Percentiles rank a stretch among this genome's conserved stretches.
phyloP scores from a whole-genome alignment of 768 basidiomycete genomes.

The Butyriboletus loyo region DNA sequence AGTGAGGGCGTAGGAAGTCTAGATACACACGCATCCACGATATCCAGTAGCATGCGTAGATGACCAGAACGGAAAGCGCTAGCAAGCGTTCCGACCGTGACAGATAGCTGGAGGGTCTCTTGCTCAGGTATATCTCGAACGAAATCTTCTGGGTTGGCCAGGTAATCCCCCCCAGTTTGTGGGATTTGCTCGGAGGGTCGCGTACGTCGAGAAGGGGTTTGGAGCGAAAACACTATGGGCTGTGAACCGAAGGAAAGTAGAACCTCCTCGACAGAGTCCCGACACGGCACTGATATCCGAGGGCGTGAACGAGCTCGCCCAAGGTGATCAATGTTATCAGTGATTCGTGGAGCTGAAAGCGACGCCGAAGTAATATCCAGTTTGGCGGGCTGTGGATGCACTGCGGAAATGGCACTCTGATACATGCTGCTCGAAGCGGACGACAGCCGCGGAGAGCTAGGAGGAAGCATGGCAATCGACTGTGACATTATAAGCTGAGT shows the following conservation, averaged over 20 bases:
- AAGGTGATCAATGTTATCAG: neutral
- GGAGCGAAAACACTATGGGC: slow-evolving; percentile 55
- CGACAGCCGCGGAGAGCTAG: slow-evolving; percentile 41
- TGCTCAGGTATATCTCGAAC: slow-evolving; percentile 4
- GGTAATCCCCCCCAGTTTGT: slow-evolving; percentile 3
- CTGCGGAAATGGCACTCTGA: slow-evolving; percentile 62
- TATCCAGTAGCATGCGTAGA: slow-evolving; percentile 45
- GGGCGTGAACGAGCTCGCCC: slow-evolving; percentile 3
- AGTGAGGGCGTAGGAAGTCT: slow-evolving; percentile 17
- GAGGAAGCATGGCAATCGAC: slow-evolving; percentile 63
- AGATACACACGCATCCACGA: slow-evolving; percentile 35
- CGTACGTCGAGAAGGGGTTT: slow-evolving; percentile 38
- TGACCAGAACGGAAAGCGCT: slow-evolving; percentile 58
- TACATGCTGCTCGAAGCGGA: slow-evolving; percentile 71
- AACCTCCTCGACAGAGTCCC: slow-evolving; percentile 36
- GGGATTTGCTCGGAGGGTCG: slow-evolving; percentile 9
- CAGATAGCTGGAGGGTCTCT: slow-evolving; percentile 39
- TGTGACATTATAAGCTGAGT: slow-evolving; percentile 69
- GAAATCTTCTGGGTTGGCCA: slow-evolving; percentile 2
- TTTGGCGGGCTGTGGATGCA: slow-evolving; percentile 1
- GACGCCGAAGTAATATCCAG: neutral
- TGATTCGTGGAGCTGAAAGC: neutral
- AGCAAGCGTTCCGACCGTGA: slow-evolving; percentile 51
- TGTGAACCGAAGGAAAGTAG: slow-evolving; percentile 63
- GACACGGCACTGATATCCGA: slow-evolving; percentile 5